phyloP scores from a whole-genome alignment of 176 grass and related monocot species.

The Elymus sibiricus region DNA sequence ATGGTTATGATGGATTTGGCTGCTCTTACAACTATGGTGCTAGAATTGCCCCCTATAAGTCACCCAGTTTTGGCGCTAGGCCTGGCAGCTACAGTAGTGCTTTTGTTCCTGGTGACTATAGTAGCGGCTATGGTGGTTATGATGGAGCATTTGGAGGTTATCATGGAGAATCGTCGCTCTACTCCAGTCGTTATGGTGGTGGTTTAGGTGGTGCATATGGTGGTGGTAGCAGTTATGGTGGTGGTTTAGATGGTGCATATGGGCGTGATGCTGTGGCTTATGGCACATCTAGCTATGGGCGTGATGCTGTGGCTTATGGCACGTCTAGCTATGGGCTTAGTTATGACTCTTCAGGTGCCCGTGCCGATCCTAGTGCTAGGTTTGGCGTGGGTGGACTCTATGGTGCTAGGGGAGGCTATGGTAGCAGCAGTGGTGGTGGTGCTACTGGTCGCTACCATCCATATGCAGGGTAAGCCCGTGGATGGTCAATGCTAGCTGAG shows the following conservation, averaged over 20 bases:
- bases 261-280: constrained; percentile 49
- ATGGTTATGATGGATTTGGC: constrained; percentile 65
- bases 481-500: constrained; percentile 17
- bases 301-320: not conserved
- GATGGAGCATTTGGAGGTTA: constrained; percentile 57
- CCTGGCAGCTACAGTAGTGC: constrained; percentile 46
- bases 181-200: constrained; percentile 66
- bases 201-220: constrained; percentile 56
- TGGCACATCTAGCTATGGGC: not conserved
- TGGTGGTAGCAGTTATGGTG: constrained; percentile 51
- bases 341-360: constrained; percentile 52
- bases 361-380: constrained; percentile 39
- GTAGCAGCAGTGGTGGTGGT: constrained; percentile 38
- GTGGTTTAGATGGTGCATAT: constrained; percentile 52
- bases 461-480: constrained; percentile 61
- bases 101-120: constrained; percentile 46
- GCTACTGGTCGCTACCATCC: constrained; percentile 78
- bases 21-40: constrained; percentile 51
- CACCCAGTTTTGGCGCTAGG: constrained; percentile 67
- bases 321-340: constrained; percentile 45
- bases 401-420: constrained; percentile 65
- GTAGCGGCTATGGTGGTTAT: constrained; percentile 41
- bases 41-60: constrained; percentile 65
- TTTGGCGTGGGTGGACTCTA: constrained; percentile 54
- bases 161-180: constrained; percentile 48